These are phyloP conservation scores for Musa acuminata DNA, from an alignment of 176 grass and related monocot genomes.

Conservation along the genomic window DNA sequence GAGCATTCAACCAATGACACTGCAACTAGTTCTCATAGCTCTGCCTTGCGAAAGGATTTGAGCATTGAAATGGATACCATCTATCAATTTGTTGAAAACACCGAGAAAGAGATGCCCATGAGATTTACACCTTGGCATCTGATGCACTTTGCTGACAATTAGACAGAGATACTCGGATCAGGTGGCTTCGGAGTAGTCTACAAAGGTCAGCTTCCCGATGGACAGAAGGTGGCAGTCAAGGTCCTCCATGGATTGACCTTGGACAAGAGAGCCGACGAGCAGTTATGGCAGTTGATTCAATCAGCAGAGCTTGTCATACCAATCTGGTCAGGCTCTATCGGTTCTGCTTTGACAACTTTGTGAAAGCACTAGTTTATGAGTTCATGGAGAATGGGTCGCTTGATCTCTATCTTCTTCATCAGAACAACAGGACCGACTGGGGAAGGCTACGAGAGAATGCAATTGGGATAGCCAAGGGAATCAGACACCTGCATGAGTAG, in stretches of 20 bases:
- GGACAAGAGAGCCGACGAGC: neutral
- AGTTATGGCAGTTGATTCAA: neutral
- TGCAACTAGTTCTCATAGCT: neutral
- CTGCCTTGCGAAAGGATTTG: conserved; percentile 13
- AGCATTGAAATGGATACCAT: conserved; percentile 42
- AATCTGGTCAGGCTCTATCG: neutral
- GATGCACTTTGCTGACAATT: conserved; percentile 29
- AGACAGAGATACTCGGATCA: conserved; percentile 31
- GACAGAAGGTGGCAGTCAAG: conserved; percentile 45
- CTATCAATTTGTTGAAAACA: conserved; percentile 40
- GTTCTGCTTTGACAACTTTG: neutral
- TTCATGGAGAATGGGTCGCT: neutral
- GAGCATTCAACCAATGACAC: neutral
- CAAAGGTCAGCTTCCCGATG: conserved; percentile 38
- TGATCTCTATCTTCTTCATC: neutral
- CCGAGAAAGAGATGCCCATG: conserved; percentile 48
- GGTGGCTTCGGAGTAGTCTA: conserved; percentile 65
- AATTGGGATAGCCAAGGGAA: neutral
- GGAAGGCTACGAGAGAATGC: neutral
- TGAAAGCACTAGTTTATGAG: neutral
- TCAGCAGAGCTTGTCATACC: neutral
- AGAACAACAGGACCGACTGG: neutral
- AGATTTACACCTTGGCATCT: conserved; percentile 44
- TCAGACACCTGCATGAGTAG: neutral
- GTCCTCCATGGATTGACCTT: conserved; percentile 26